Percentiles rank a stretch among this genome's conserved stretches.
Conservation (phyloP, 768 basidiomycete genomes). For the Cyclocybe aegerita region DNA sequence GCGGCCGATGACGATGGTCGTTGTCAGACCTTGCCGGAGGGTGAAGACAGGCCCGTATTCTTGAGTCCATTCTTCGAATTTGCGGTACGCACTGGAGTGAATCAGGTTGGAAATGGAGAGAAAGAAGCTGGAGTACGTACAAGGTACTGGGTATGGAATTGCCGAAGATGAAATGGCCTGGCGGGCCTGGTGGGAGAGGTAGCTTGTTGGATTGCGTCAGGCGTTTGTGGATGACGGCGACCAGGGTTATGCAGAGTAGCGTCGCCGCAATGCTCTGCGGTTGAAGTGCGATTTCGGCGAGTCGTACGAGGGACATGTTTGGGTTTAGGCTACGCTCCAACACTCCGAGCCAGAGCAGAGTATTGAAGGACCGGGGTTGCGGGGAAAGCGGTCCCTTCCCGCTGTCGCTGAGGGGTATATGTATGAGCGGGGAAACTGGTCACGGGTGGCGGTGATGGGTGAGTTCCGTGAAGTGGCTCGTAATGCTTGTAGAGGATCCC, state of each 20-base stretch:
- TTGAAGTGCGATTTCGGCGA: conserved; percentile 18
- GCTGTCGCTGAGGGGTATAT: neutral
- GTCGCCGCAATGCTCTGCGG: conserved; percentile 30
- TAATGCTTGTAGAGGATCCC: neutral
- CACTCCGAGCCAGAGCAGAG: too few species aligned
- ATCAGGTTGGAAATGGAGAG: neutral
- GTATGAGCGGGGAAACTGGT: conserved; percentile 7
- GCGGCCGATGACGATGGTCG: conserved; percentile 47
- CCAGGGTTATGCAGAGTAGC: conserved; percentile 26
- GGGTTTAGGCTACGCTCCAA: neutral
- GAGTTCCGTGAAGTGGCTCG: neutral
- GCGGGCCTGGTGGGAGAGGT: conserved; percentile 45
- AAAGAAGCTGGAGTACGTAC: conserved; percentile 23
- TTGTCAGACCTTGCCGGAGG: conserved; percentile 46
- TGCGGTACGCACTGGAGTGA: conserved; percentile 40
- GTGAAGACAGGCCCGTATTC: conserved; percentile 63
- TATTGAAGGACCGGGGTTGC: neutral
- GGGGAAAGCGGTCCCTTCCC: conserved; percentile 9
- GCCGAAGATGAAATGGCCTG: conserved; percentile 39
- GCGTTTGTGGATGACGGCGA: conserved; percentile 28
- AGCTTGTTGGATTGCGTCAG: conserved; percentile 17
- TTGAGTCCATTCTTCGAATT: conserved; percentile 60
- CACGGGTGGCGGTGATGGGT: conserved; percentile 8
- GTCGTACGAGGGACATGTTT: neutral
- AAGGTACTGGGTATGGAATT: conserved; percentile 39